A percentile compares a stretch with the other conserved stretches of the same genome.
phyloP scores from a whole-genome alignment of 495 filamentous ascomycete species.

The Apodospora peruviana region DNA sequence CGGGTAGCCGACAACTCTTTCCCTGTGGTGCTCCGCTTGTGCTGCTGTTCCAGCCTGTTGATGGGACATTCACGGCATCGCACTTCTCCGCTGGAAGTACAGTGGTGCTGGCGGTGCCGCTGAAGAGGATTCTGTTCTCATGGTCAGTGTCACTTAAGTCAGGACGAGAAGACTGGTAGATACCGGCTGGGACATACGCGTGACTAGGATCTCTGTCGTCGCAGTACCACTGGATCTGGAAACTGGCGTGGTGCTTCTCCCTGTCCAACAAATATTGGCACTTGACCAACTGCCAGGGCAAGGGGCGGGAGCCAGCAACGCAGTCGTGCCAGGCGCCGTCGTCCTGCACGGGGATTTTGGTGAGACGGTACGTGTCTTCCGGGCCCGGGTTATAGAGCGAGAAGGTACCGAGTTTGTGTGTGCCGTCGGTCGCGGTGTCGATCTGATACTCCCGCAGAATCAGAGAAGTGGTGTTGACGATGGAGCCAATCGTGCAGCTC shows the following conservation, averaged over 20 bases:
- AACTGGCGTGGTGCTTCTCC: conserved; percentile 4
- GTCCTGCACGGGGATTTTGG: conserved; percentile 4
- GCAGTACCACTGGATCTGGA: conserved; percentile 22
- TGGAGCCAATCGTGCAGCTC: conserved; percentile 36
- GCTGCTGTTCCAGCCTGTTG: too few relatives aligned
- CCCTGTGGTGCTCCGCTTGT: too few relatives aligned
- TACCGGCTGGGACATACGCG: conserved; percentile 11
- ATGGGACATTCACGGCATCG: background rate
- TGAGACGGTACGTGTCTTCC: conserved; percentile 8
- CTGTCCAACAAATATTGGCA: conserved; percentile 15
- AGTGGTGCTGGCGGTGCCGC: background rate
- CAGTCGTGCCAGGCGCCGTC: conserved; percentile 7
- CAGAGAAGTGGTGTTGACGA: conserved; percentile 16
- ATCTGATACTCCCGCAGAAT: conserved; percentile 15
- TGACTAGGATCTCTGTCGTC: conserved; percentile 21
- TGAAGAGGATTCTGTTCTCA: conserved; percentile 2
- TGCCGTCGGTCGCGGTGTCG: background rate
- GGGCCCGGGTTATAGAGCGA: conserved; percentile 15
- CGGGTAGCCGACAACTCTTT: background rate
- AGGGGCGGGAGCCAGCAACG: background rate
- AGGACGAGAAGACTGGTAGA: background rate
- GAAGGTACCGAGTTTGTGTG: conserved; percentile 7
- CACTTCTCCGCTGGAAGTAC: background rate
- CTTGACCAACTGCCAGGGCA: conserved; percentile 1
- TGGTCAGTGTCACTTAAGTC: background rate